Percentiles rank a stretch among this genome's conserved stretches.
Conservation (phyloP, 306 rosid species). For the Ceratonia siliqua region DNA sequence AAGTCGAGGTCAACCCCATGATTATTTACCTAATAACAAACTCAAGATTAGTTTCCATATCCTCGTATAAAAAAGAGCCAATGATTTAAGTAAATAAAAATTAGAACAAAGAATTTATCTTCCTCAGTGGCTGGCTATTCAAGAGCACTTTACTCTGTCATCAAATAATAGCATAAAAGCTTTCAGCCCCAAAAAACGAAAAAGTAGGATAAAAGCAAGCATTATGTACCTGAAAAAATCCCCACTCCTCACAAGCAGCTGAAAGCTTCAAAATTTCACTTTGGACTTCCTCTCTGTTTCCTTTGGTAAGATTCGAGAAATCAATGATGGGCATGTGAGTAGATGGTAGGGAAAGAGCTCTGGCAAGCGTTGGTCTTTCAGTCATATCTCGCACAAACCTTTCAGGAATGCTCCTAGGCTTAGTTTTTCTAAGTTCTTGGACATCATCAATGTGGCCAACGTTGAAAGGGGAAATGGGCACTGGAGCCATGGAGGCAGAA, state of each 20-base stretch:
- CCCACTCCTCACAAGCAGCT: constrained; percentile 83
- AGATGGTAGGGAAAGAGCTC: constrained; percentile 36
- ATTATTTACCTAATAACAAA: constrained; percentile 60
- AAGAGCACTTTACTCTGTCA: too few species aligned
- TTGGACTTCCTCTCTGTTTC: constrained; percentile 49
- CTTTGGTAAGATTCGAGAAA: constrained; percentile 60
- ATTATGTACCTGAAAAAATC: constrained; percentile 85
- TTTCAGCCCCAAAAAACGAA: neutral
- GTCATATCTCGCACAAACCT: constrained; percentile 79
- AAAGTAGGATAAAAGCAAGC: neutral
- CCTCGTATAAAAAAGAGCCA: neutral
- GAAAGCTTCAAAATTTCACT: constrained; percentile 57
- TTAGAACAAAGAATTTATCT: too few species aligned
- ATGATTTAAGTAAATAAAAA: too few species aligned
- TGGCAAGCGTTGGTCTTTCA: constrained; percentile 65
- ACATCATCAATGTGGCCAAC: constrained; percentile 93
- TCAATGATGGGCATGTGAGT: constrained; percentile 72
- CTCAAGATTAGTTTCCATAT: constrained; percentile 33
- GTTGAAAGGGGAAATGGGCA: constrained; percentile 49
- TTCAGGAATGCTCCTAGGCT: constrained; percentile 68
- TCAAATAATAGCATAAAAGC: neutral
- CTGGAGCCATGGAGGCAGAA: constrained; percentile 68
- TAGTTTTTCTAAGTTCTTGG: constrained; percentile 78
- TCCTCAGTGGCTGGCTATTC: too few species aligned
- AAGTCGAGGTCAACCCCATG: constrained; percentile 73